Evolutionary conservation across 1,284 basidiomycete genomes (phyloP).

Genomic region (Cryptococcus floricola): DNA sequence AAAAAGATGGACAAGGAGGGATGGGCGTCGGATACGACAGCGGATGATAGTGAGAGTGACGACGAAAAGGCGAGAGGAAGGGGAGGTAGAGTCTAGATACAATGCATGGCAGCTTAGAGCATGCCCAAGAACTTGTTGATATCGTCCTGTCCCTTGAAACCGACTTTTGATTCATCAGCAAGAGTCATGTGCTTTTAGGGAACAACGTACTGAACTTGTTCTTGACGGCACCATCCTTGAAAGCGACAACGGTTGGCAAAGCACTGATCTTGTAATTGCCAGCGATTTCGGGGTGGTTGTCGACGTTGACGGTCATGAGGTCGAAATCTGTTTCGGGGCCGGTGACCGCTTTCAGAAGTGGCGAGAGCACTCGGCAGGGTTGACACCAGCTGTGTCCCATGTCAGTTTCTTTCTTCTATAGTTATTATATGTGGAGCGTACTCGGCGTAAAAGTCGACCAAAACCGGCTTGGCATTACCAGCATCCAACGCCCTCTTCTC

Average conservation of each 20-base stretch:
- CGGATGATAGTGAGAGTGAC: not conserved
- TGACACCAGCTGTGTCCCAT: slow-evolving; percentile 42
- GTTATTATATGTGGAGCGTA: slow-evolving; percentile 16
- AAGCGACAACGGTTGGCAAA: slow-evolving; percentile 47
- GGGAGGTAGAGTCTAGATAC: not conserved
- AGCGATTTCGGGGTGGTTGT: slow-evolving; percentile 42
- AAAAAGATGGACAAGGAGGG: not conserved
- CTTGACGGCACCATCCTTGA: slow-evolving; percentile 46
- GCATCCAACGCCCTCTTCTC: slow-evolving; percentile 23
- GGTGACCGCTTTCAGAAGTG: slow-evolving; percentile 40
- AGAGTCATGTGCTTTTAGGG: not conserved
- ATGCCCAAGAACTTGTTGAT: slow-evolving; percentile 45
- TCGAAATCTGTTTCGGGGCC: slow-evolving; percentile 36
- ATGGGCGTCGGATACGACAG: not conserved
- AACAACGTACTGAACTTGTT: slow-evolving; percentile 46
- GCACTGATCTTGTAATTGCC: slow-evolving; percentile 46
- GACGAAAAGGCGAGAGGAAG: not conserved
- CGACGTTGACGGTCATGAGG: slow-evolving; percentile 47
- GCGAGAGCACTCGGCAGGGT: slow-evolving; percentile 47
- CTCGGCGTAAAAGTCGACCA: slow-evolving; percentile 49
- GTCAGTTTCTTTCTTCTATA: not conserved
- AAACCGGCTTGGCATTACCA: slow-evolving; percentile 30
- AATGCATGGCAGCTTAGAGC: slow-evolving; percentile 15
- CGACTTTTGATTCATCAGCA: slow-evolving; percentile 28
- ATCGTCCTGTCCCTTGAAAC: slow-evolving; percentile 38